Percentiles rank a stretch among this genome's conserved stretches.
Evolutionary conservation across 73 alveolate genomes (phyloP).

Genomic region (Breviolum minutum): DNA sequence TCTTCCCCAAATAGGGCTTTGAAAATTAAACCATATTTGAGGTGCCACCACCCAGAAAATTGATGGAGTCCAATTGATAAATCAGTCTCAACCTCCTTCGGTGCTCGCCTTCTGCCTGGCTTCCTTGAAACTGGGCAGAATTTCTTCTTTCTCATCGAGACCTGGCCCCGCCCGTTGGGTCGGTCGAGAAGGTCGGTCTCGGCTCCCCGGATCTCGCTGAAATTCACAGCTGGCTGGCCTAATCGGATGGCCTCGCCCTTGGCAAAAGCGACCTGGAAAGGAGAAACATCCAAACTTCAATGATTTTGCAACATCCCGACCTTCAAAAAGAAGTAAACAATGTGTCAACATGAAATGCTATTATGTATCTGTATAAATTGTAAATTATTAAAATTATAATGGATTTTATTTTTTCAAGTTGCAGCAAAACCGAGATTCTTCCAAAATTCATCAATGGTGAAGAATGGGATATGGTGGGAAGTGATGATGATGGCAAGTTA

Average conservation of each 20-base stretch:
- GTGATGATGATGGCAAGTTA: no score
- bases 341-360: not conserved
- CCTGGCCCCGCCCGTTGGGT: slow-evolving; percentile 26
- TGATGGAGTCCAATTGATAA: no score
- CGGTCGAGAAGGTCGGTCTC: no score
- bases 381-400: no score
- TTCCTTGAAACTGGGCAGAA: slow-evolving; percentile 93
- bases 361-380: not conserved
- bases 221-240: slow-evolving; percentile 17
- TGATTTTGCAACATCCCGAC: not conserved
- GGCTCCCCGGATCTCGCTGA: no score
- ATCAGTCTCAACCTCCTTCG: not conserved
- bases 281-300: not conserved
- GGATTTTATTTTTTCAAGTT: no score
- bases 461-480: no score
- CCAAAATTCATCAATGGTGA: no score
- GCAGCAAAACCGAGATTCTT: no score
- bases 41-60: no score
- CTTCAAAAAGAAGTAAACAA: not conserved
- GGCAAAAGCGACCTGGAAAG: slow-evolving; percentile 75
- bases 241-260: slow-evolving; percentile 95
- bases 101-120: slow-evolving; percentile 69
- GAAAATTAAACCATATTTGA: no score
- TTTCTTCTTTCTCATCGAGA: slow-evolving; percentile 83
- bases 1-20: no score